Conservation (phyloP, 2,329 filamentous ascomycete species). For the Neonectria magnoliae region DNA sequence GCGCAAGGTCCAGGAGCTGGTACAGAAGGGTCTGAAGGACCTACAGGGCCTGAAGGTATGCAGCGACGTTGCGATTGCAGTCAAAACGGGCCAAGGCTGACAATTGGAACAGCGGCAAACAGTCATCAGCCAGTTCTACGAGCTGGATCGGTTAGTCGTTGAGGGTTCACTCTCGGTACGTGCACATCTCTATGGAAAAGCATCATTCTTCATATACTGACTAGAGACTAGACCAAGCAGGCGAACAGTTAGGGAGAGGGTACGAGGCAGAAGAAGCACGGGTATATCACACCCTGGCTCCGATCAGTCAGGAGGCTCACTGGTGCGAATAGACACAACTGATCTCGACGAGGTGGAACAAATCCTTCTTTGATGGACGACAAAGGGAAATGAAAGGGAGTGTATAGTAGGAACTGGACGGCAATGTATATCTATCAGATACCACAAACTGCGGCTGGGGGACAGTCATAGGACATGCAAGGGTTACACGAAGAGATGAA, state of each 20-base stretch:
- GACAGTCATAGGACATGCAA: constrained; percentile 23
- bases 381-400: constrained; percentile 22
- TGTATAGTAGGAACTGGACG: constrained; percentile 42
- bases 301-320: constrained; percentile 6
- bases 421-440: constrained; percentile 44
- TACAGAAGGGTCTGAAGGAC: constrained; percentile 88
- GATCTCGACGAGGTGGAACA: constrained; percentile 15
- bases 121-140: constrained; percentile 92
- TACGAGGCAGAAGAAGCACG: constrained; percentile 80
- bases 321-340: constrained; percentile 31
- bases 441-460: constrained; percentile 28
- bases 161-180: constrained; percentile 83
- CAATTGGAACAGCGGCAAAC: constrained; percentile 81
- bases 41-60: constrained; percentile 89
- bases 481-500: constrained; percentile 15
- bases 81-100: constrained; percentile 12
- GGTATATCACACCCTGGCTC: constrained; percentile 60
- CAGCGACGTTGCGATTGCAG: neutral
- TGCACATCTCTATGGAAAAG: neutral
- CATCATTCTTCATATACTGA: constrained; percentile 22
- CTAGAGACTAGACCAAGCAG: constrained; percentile 70
- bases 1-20: constrained; percentile 83
- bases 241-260: constrained; percentile 73
- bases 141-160: constrained; percentile 89
- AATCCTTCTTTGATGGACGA: constrained; percentile 18